Base-by-base conservation (phyloP, 2,329 filamentous ascomycete genomes). In the Emergomyces africanus region DNA sequence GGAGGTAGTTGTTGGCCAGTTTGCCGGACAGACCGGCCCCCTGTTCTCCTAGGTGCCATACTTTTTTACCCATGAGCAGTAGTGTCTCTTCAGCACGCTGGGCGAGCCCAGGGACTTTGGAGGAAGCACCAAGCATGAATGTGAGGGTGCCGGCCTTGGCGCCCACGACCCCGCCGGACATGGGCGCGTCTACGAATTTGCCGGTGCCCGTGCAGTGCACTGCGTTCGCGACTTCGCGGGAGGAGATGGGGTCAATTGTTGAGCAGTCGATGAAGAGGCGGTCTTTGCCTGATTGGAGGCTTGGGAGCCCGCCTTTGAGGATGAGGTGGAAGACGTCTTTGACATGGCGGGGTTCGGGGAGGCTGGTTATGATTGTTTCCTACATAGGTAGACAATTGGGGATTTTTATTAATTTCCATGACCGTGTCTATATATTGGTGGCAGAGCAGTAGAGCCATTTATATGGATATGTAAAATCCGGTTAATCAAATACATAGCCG, bases 91-190 rank as follows among this genome's bases (percentile, higher is more conserved):
- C 86, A 10, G 88, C 79, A 12, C 83, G 81, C 1, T 83, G 74
- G 1, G 94, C 78, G 0, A 88, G 71, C 3, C 80, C 75, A 0
- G 68, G 62, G 2, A 67, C 61, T 33, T 70, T 64, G 5, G 69
- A 68, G 0, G 84, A 78, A 6, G 86, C 81, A 49, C 94, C 94
- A 59, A 97, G 84, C 94, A 99, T 97, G 72, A 99, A 99, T 0
- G 91, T 96, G 60, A 99, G 78, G 0, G 90, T 91, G 39, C 88
- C 94, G 14, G 90, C 90, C 5, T 84, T 80, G 12, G 94, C 94
- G 49, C 92, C 94, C 5, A 97, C 90, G 0, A 96, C 91, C 56
- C 94, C 94, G 54, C 94, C 94, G 0, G 92, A 97, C 87, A 99
- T 96, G 50, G 94, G 94, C 2, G 94, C 92, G 70, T 99, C 94